These are phyloP conservation scores for Gardenia jasminoides DNA, from an alignment of 257 asterid species.

Conservation along the genomic window DNA sequence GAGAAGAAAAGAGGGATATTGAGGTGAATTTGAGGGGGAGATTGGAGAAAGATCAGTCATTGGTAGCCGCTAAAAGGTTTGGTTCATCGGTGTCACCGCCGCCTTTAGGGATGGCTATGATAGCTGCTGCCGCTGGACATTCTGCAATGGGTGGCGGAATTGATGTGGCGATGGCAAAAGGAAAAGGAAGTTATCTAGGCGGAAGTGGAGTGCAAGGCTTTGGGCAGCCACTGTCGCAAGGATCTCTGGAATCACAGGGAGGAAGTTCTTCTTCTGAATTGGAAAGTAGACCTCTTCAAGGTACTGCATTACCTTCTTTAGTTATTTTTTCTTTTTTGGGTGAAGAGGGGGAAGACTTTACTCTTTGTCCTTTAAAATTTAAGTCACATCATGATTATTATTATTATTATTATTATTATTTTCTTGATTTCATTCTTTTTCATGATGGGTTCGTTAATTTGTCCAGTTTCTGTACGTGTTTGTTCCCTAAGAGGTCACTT, in stretches of 20 bases:
- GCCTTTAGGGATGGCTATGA: conserved; percentile 30
- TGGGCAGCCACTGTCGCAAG: conserved; percentile 42
- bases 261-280: conserved; percentile 76
- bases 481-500: background rate
- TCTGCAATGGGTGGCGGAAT: conserved; percentile 34
- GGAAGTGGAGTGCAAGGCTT: conserved; percentile 30
- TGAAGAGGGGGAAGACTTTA: background rate
- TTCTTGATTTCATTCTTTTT: no score
- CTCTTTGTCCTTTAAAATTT: background rate
- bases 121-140: conserved; percentile 34
- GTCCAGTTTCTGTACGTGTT: background rate
- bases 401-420: background rate
- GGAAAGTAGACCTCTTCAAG: conserved; percentile 67
- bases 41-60: conserved; percentile 53
- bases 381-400: background rate
- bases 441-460: background rate
- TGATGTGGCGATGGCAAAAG: conserved; percentile 44
- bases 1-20: conserved; percentile 58
- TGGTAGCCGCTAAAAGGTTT: conserved; percentile 38
- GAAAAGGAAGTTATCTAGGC: conserved; percentile 43
- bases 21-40: conserved; percentile 60
- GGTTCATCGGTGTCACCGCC: conserved; percentile 38
- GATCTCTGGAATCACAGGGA: conserved; percentile 68
- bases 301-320: conserved; percentile 35
- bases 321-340: background rate